A percentile compares a stretch with the other conserved stretches of the same genome.
phyloP scores from a whole-genome alignment of 2,329 filamentous ascomycete species.

The Furcasterigmium sp. region DNA sequence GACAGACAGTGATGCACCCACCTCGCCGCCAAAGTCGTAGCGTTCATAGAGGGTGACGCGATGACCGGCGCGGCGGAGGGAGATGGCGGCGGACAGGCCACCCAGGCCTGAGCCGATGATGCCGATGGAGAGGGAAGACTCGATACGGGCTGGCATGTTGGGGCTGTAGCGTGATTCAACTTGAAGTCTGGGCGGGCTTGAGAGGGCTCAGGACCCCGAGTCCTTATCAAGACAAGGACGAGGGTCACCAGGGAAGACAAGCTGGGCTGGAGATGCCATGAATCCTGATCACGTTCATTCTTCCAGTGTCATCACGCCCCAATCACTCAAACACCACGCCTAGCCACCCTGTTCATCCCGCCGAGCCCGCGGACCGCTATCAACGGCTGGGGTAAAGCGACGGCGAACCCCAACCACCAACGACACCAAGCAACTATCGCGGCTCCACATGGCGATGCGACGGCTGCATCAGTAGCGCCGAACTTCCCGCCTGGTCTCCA shows the following conservation, averaged over 20 bases:
- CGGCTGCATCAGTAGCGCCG: background rate
- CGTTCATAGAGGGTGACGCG: conserved; percentile 59
- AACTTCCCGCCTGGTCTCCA: background rate
- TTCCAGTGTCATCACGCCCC: too few species aligned
- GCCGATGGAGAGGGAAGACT: conserved; percentile 30
- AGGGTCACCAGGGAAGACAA: too few species aligned
- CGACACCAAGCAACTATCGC: background rate
- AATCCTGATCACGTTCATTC: too few species aligned
- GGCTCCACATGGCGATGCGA: background rate
- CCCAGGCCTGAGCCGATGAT: conserved; percentile 44
- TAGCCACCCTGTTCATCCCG: too few species aligned
- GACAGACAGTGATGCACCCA: conserved; percentile 62
- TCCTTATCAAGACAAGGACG: background rate
- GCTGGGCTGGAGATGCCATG: too few species aligned
- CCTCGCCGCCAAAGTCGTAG: conserved; percentile 61
- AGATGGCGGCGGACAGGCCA: conserved; percentile 39
- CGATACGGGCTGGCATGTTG: conserved; percentile 17
- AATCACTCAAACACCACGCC: too few species aligned
- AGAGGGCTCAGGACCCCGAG: background rate
- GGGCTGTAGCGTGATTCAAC: background rate
- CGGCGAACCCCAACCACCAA: background rate
- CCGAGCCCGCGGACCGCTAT: background rate
- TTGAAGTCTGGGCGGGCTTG: background rate
- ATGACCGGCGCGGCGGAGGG: conserved; percentile 41
- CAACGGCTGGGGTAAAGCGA: background rate